Conservation (phyloP, 768 basidiomycete genomes). For the Hypholoma sublateritium region DNA sequence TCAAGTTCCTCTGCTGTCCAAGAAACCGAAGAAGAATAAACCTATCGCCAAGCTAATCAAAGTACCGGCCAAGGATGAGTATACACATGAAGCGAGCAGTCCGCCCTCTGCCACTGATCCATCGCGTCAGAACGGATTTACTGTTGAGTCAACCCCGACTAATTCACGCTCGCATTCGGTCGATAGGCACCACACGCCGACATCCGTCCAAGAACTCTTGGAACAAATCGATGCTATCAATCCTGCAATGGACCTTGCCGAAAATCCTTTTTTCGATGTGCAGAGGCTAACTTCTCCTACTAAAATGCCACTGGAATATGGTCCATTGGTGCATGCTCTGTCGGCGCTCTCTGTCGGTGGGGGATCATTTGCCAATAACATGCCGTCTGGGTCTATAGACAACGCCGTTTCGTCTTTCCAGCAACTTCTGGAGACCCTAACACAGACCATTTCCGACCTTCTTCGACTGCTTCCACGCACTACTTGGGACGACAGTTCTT, state of each 20-base stretch:
- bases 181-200: constrained; percentile 45
- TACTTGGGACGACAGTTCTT: constrained; percentile 89
- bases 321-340: constrained; percentile 80
- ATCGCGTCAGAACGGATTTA: constrained; percentile 32
- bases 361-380: constrained; percentile 79
- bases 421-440: constrained; percentile 83
- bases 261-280: constrained; percentile 75
- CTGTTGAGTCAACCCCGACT: constrained; percentile 49
- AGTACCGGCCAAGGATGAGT: constrained; percentile 56
- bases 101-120: constrained; percentile 48
- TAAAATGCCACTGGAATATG: constrained; percentile 82
- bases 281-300: constrained; percentile 72
- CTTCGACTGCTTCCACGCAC: constrained; percentile 83
- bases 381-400: constrained; percentile 88
- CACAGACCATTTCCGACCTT: constrained; percentile 86
- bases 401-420: constrained; percentile 90
- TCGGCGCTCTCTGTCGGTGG: constrained; percentile 86
- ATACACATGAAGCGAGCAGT: constrained; percentile 47
- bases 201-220: constrained; percentile 62
- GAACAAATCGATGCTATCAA: constrained; percentile 63
- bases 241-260: constrained; percentile 63
- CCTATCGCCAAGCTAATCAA: constrained; percentile 58
- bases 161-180: constrained; percentile 63
- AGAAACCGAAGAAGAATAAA: constrained; percentile 83
- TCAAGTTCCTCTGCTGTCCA: constrained; percentile 77